phyloP scores from a whole-genome alignment of 2,329 filamentous ascomycete species.

The Pseudohalonectria lignicola region DNA sequence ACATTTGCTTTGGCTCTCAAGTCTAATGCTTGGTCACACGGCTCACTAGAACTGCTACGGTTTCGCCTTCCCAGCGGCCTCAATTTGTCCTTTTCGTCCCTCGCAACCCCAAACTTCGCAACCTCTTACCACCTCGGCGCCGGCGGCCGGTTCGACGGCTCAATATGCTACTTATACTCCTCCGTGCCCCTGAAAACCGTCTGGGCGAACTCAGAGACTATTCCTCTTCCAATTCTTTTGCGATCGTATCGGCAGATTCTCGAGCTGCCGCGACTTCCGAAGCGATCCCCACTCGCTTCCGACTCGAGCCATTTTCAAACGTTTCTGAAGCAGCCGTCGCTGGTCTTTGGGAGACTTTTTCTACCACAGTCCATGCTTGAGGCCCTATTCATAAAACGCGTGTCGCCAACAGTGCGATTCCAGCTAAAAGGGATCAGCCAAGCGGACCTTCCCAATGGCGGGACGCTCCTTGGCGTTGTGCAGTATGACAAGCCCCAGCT shows the following conservation, averaged over 20 bases:
- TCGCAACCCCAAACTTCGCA: constrained; percentile 86
- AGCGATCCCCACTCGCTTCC: not conserved
- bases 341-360: constrained; percentile 71
- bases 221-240: constrained; percentile 68
- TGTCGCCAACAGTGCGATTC: constrained; percentile 68
- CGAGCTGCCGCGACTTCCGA: constrained; percentile 33
- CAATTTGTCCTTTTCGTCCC: constrained; percentile 77
- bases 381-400: constrained; percentile 68
- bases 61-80: constrained; percentile 80
- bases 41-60: constrained; percentile 70
- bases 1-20: too few species aligned
- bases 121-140: constrained; percentile 88
- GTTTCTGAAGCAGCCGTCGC: constrained; percentile 18
- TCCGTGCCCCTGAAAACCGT: constrained; percentile 64
- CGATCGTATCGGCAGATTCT: constrained; percentile 73
- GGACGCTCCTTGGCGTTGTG: constrained; percentile 60
- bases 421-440: constrained; percentile 72
- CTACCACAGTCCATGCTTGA: constrained; percentile 79
- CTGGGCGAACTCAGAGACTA: constrained; percentile 56
- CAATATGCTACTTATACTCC: constrained; percentile 93
- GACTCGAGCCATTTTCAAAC: too few species aligned
- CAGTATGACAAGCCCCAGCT: constrained; percentile 83
- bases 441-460: constrained; percentile 59
- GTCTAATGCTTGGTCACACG: too few species aligned
- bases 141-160: constrained; percentile 86